Evolutionary conservation across 164 flowering plant genomes (phyloP).

Genomic region (Sextonia rubra): DNA sequence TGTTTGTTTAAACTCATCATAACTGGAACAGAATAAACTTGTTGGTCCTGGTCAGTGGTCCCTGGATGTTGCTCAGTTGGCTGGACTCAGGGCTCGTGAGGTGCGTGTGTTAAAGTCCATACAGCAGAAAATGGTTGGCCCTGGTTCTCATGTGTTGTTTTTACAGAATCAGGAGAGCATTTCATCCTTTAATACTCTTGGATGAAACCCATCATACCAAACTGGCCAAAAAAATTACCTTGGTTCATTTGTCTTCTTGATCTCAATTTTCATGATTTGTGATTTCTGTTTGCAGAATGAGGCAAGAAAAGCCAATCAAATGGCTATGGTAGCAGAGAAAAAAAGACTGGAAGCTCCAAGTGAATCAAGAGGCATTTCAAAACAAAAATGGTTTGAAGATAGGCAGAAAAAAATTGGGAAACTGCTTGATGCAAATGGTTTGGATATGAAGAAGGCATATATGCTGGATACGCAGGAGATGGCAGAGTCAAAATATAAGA

Average conservation of each 20-base stretch:
- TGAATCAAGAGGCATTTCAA: slow-evolving; percentile 90
- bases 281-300: slow-evolving; percentile 52
- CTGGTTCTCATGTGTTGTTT: too few relatives aligned
- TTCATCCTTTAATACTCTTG: background rate
- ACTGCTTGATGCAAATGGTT: slow-evolving; percentile 86
- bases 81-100: too few relatives aligned
- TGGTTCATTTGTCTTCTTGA: background rate
- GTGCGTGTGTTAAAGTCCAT: too few relatives aligned
- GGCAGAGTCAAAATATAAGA: slow-evolving; percentile 77
- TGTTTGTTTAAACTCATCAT: too few relatives aligned
- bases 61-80: too few relatives aligned
- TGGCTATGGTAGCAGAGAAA: slow-evolving; percentile 84
- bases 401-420: slow-evolving; percentile 95
- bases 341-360: slow-evolving; percentile 74
- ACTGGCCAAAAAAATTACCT: background rate
- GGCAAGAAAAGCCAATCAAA: slow-evolving; percentile 91
- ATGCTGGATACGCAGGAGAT: slow-evolving; percentile 92
- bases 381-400: slow-evolving; percentile 93
- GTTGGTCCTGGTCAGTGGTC: too few relatives aligned
- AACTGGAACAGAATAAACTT: too few relatives aligned
- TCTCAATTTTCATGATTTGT: background rate
- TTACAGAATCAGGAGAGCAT: too few relatives aligned
- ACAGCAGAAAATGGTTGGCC: too few relatives aligned
- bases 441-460: slow-evolving; percentile 80
- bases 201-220: background rate